phyloP scores from a whole-genome alignment of 345 rosid genomes.

The Jatropha curcas region DNA sequence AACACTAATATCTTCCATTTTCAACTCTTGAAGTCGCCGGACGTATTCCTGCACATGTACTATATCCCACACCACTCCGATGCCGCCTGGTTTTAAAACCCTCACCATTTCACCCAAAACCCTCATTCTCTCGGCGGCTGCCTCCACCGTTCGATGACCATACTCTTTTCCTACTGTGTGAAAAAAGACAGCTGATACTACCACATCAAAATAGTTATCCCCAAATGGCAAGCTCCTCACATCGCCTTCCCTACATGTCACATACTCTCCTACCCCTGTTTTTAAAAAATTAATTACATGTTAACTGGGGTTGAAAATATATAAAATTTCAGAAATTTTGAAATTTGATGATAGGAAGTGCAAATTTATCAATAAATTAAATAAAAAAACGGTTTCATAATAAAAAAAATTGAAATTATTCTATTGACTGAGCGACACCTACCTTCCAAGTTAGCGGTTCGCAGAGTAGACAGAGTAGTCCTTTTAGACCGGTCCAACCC shows the following conservation, averaged over 20 bases:
- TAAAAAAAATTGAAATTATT: background rate
- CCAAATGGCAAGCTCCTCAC: conserved; percentile 78
- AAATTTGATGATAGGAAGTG: background rate
- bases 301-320: too few species aligned
- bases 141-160: conserved; percentile 84
- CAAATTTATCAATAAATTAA: background rate
- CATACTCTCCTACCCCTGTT: conserved; percentile 90
- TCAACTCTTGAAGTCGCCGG: conserved; percentile 69
- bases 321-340: too few species aligned
- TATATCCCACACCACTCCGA: conserved; percentile 85
- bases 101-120: conserved; percentile 84
- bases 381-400: background rate
- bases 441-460: conserved; percentile 92
- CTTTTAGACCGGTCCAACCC: conserved; percentile 77
- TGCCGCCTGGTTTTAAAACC: conserved; percentile 80
- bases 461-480: conserved; percentile 83
- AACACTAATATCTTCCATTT: conserved; percentile 83
- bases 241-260: conserved; percentile 90
- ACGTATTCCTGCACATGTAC: conserved; percentile 83
- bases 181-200: conserved; percentile 80
- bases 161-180: conserved; percentile 86
- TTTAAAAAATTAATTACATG: too few species aligned
- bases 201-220: conserved; percentile 90
- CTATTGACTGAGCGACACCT: background rate
- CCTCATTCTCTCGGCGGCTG: conserved; percentile 84